Conservation (phyloP, 257 asterid genomes). For the Fraxinus anomala region DNA sequence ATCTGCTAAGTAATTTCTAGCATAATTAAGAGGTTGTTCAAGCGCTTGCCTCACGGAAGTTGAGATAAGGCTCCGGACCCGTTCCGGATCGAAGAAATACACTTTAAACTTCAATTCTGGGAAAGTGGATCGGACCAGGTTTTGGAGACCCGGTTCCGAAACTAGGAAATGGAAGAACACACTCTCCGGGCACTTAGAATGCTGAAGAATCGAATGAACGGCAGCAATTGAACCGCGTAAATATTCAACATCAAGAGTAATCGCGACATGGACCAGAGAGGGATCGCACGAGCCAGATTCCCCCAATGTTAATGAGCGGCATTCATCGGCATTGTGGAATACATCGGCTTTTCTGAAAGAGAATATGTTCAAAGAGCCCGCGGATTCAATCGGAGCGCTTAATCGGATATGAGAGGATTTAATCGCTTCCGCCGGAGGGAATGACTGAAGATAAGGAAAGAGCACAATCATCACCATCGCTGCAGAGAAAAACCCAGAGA, state of each 20-base stretch:
- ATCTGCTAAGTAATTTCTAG: slow-evolving; percentile 29
- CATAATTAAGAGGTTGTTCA: slow-evolving; percentile 30
- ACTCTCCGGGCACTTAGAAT: slow-evolving; percentile 23
- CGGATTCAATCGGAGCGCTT: background rate
- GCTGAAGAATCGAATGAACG: slow-evolving; percentile 27
- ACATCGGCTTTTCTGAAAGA: slow-evolving; percentile 13
- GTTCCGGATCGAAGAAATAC: slow-evolving; percentile 26
- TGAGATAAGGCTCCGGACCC: slow-evolving; percentile 24
- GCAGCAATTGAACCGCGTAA: slow-evolving; percentile 31
- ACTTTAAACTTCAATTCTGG: slow-evolving; percentile 26
- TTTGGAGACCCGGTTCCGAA: slow-evolving; percentile 20
- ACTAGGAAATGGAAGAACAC: slow-evolving; percentile 28
- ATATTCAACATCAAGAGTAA: slow-evolving; percentile 24
- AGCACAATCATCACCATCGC: slow-evolving; percentile 8
- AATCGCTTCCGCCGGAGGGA: slow-evolving; percentile 24
- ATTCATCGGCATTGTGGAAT: slow-evolving; percentile 25
- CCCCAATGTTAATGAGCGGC: slow-evolving; percentile 9
- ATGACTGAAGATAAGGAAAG: slow-evolving; percentile 16
- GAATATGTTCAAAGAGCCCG: background rate
- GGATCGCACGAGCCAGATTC: slow-evolving; percentile 15
- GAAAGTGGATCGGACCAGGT: slow-evolving; percentile 26
- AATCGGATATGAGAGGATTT: slow-evolving; percentile 4
- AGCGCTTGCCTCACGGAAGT: slow-evolving; percentile 28
- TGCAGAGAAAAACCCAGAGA: slow-evolving; percentile 12
- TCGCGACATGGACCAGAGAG: slow-evolving; percentile 25